Evolutionary conservation across 2,329 filamentous ascomycete genomes (phyloP).

Genomic region (Neofusicoccum laricinum): DNA sequence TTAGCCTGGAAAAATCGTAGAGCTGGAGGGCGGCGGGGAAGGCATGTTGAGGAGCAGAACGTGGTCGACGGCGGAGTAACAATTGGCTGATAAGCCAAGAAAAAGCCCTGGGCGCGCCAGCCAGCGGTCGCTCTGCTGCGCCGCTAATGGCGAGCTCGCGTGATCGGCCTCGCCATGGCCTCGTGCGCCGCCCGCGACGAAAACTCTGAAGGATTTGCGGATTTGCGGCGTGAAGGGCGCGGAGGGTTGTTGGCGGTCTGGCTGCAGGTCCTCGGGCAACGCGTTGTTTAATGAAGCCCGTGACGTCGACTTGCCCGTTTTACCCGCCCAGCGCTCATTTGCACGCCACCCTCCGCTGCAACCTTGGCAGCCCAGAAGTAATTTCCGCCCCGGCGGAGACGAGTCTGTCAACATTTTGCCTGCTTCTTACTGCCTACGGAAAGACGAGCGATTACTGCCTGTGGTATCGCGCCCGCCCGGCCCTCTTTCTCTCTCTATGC

Average conservation of each 20-base stretch:
- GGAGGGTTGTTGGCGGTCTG: neutral
- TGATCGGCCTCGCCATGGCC: constrained; percentile 10
- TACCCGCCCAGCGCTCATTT: neutral
- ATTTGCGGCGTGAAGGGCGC: constrained; percentile 12
- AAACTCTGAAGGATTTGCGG: constrained; percentile 13
- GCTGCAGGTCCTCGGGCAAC: neutral
- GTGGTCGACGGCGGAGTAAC: too few species aligned
- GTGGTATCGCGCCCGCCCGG: constrained; percentile 1
- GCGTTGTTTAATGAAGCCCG: constrained; percentile 12
- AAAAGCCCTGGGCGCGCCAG: neutral
- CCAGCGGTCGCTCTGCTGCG: neutral
- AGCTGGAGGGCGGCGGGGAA: constrained; percentile 1
- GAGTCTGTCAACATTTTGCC: neutral
- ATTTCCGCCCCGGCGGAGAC: constrained; percentile 12
- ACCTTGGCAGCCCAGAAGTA: neutral
- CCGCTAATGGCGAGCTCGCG: neutral
- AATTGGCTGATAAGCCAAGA: constrained; percentile 6
- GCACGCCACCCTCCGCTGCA: neutral
- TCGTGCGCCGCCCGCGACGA: constrained; percentile 10
- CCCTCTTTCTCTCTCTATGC: constrained; percentile 4
- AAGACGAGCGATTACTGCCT: constrained; percentile 8
- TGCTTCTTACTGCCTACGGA: constrained; percentile 11
- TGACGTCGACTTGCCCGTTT: constrained; percentile 8
- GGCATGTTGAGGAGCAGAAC: constrained; percentile 10
- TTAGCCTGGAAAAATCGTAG: neutral